Evolutionary conservation across 345 rosid genomes (phyloP).

Genomic region (Pseudoturritis turrita): DNA sequence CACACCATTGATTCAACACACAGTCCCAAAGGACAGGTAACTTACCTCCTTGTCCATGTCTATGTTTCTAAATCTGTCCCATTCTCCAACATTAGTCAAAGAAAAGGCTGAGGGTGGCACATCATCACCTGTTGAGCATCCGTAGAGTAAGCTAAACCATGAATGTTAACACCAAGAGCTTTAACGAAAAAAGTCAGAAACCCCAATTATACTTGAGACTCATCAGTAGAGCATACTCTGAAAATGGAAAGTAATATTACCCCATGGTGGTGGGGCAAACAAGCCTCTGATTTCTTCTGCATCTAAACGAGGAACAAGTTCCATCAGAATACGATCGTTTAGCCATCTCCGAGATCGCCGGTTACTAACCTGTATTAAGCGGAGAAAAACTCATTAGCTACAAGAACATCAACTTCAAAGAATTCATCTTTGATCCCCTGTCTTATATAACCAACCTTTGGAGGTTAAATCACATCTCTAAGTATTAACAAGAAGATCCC

Average conservation of each 20-base stretch:
- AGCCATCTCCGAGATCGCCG: constrained; percentile 82
- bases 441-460: background rate
- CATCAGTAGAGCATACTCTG: background rate
- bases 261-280: constrained; percentile 99
- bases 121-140: constrained; percentile 61
- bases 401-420: background rate
- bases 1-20: background rate
- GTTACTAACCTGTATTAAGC: constrained; percentile 62
- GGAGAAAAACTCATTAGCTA: background rate
- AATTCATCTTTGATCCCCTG: background rate
- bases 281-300: constrained; percentile 86
- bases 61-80: constrained; percentile 91
- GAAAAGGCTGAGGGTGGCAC: constrained; percentile 79
- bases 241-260: constrained; percentile 33
- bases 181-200: background rate
- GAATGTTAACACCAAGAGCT: background rate
- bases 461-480: background rate
- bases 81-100: constrained; percentile 66
- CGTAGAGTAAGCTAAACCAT: constrained; percentile 8
- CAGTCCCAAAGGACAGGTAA: background rate
- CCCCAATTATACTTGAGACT: background rate
- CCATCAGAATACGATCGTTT: constrained; percentile 91
- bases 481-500: background rate
- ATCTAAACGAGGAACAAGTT: constrained; percentile 91
- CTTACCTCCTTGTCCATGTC: constrained; percentile 99